Evolutionary conservation across 345 rosid genomes (phyloP), one percentile per base, ranked within the genome.

Genomic region (Citrus maxima): DNA sequence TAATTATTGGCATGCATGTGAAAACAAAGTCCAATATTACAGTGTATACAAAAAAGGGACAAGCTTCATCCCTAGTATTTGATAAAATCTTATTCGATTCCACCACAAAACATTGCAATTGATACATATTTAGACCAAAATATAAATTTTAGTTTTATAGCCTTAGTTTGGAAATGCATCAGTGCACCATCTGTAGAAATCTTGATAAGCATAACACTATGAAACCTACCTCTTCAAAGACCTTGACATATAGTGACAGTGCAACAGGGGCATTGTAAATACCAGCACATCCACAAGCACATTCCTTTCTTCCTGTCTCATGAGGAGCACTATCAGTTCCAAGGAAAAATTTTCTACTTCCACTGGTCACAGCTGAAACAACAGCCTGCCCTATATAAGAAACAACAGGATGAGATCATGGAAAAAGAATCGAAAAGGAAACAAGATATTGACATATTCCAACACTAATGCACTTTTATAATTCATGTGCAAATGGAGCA

Each of bases 271-370:
- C 94, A 69, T 80, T 93, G 83, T 85, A 91, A 78, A 93, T 90
- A 72, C 98, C 98, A 83, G 98, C 98, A 85, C 99, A 96, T 67
- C 99, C 97, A 54, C 95, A 91, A 2, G 97, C 46, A 78, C 97
- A 78, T 82, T 96, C 99, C 80, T 96, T 96, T 80, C 84, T 90
- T 76, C 2, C 82, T 79, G 84, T 86, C 81, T 96, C 99, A 80
- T 96, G 99, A 62, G 98, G 97, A 82, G 98, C 98, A 89, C 98
- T 96, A 82, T 96, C 99, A 78, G 99, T 94, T 75, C 99, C 99
- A 38, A 96, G 93, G 90, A 96, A 94, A 81, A 91, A 91, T 70
- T 76, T 90, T 84, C 86, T 93, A 80, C 89, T 94, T 74, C 98
- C 98, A 76, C 99, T 88, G 34, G 98, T 96, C 84, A 96, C 97